Percentiles rank a stretch among this genome's conserved stretches.
Evolutionary conservation across 805 yeast species (phyloP).

Genomic region (Lachancea sp.): DNA sequence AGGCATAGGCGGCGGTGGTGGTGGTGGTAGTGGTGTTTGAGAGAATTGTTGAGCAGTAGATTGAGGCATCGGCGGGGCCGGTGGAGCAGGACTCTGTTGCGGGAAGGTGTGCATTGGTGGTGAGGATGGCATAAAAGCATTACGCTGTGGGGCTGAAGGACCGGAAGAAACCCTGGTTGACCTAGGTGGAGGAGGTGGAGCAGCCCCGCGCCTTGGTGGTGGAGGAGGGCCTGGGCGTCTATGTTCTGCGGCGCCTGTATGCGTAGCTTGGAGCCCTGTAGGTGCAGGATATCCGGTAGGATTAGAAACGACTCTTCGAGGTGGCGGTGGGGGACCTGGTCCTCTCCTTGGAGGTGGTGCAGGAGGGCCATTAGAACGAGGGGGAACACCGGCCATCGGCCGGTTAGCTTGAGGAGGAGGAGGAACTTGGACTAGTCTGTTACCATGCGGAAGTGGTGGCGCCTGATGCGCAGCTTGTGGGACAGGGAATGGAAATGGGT

Average conservation of each 20-base stretch:
- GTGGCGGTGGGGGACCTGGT: slow-evolving; percentile 23
- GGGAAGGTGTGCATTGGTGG: slow-evolving; percentile 11
- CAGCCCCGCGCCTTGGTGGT: slow-evolving; percentile 30
- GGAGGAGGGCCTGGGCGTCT: slow-evolving; percentile 18
- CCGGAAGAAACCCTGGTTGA: slow-evolving; percentile 9
- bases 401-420: slow-evolving; percentile 7
- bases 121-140: slow-evolving; percentile 7
- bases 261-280: slow-evolving; percentile 9
- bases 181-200: slow-evolving; percentile 26
- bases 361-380: slow-evolving; percentile 18
- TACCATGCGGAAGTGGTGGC: slow-evolving; percentile 6
- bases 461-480: slow-evolving; percentile 1
- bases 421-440: slow-evolving; percentile 8
- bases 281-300: slow-evolving; percentile 9
- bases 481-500: neutral
- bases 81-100: neutral
- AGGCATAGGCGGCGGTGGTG: slow-evolving; percentile 2
- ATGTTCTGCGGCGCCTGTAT: neutral
- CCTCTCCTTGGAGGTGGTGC: slow-evolving; percentile 24
- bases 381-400: slow-evolving; percentile 11
- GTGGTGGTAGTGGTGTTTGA: neutral
- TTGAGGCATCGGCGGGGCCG: neutral
- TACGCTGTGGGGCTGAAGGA: slow-evolving; percentile 15
- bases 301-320: slow-evolving; percentile 14
- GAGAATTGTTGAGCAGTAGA: too few species aligned